Percentiles rank a stretch among this genome's conserved stretches.
phyloP scores from a whole-genome alignment of 768 basidiomycete genomes.

The Rhodosporidiobolus odoratus region DNA sequence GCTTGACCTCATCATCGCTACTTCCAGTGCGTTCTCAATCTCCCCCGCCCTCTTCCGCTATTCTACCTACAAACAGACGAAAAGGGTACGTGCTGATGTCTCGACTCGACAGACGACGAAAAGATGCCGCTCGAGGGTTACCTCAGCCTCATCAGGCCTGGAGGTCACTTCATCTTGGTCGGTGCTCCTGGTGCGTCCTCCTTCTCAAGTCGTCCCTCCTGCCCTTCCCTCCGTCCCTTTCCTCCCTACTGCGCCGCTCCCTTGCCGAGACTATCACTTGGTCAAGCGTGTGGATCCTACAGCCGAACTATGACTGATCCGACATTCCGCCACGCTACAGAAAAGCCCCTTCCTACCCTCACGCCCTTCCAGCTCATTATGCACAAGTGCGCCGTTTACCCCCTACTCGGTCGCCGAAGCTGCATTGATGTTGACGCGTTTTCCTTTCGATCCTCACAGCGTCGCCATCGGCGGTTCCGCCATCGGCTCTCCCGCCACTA shows the following conservation, averaged over 20 bases:
- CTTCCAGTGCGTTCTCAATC: constrained; percentile 46
- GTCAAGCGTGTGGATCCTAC: too few species aligned
- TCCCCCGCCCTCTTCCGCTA: too few species aligned
- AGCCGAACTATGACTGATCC: too few species aligned
- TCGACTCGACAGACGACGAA: constrained; percentile 23
- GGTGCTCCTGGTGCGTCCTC: constrained; percentile 54
- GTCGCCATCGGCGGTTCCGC: constrained; percentile 39
- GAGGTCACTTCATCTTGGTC: constrained; percentile 58
- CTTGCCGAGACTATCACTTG: too few species aligned
- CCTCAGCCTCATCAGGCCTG: constrained; percentile 54
- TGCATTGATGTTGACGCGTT: constrained; percentile 34
- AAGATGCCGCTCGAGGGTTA: constrained; percentile 55
- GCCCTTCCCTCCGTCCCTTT: background rate
- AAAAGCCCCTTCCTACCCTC: constrained; percentile 34
- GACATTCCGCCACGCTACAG: too few species aligned
- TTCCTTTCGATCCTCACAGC: constrained; percentile 27
- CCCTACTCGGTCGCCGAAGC: background rate
- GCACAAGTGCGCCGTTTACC: background rate
- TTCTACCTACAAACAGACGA: too few species aligned
- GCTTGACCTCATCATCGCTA: constrained; percentile 50
- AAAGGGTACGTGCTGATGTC: background rate
- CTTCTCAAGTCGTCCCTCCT: too few species aligned
- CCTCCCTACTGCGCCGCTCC: too few species aligned
- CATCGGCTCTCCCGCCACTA: constrained; percentile 38
- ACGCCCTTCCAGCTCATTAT: constrained; percentile 27